Base-by-base conservation (phyloP, 129 eudicot species). In the Artemisia annua region DNA sequence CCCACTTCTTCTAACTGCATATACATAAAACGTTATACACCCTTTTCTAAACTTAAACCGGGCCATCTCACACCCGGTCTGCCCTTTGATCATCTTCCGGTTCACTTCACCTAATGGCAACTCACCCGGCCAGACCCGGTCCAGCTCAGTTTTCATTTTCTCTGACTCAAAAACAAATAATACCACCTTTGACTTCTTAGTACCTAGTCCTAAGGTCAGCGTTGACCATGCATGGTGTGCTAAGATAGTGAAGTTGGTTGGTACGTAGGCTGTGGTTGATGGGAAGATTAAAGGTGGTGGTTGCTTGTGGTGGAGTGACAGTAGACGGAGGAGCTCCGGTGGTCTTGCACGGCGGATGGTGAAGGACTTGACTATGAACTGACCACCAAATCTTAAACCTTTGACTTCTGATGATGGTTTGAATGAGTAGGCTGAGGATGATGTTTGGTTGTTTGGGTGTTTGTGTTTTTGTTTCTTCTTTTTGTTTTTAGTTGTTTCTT, bases 191-290 rank as follows among this genome's bases (percentile, higher is more conserved):
- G 97, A 90, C 50, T 94, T 94, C 78, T 86, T 87, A 16, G 98
- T 94, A 0, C 98, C 98, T 1, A 90, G 89, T 65, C 98, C 98
- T 10, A 94, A 83, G n/a, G 98, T 94, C 48, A 94, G 88, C 10
- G 98, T 94, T 87, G 90, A 91, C 98, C 98, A 94, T 49, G 98
- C 98, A 64, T 90, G 98, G 83, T 94, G 98, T 11, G 98, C 98
- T 48, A 94, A 63, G 44, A 90, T 94, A 9, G 97, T 94, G 89
- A 94, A 94, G 79, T 94, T 94, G 7, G 98, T 87, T 4, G 98
- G 98, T 60, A 94, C 67, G 74, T 69, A 90, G 7, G 97, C 87
- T 66, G 92, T 79, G 70, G 91, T 83, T 57, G 98, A 88, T 12
- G 96, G 85, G 73, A 90, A 83, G 71, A 71, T 7, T 39, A 39